Evolutionary conservation across 192 early-diverging fungal genomes (phyloP), one percentile per base, ranked within the genome.

Genomic region (Coemansia guatemalensis): DNA sequence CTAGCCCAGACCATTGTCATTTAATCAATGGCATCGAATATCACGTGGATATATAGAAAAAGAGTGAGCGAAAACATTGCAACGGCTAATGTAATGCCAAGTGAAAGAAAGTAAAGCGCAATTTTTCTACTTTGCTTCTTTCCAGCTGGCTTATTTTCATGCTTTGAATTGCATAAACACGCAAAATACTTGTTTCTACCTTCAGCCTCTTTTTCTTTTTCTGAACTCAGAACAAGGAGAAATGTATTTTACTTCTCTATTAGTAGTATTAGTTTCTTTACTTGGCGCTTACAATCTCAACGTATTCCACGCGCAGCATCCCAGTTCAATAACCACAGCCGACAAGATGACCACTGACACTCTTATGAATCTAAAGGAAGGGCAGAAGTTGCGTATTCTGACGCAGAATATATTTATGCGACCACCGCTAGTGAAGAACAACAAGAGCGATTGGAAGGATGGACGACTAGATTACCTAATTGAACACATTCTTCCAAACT

Each of bases 401-500:
- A 86, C 88, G 53, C 82, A 85, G 47, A 91, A 90, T 77, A 82
- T 91, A 61, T 89, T 88, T 59, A 86, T 90, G 84, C 79, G 89
- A 14, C 86, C 88, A 26, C 89, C 89, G 8, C 77, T 85, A 17
- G 77, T 91, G n/a, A 83, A 85, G 52, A 90, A 85, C 65, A 87
- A 91, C 73, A 73, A 76, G 58, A 85, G 83, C 23, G 93, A 95
- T 78, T 88, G 88, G 84, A 95, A 95, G 65, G 86, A 90, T 55
- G 83, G 68, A n/a, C 85, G 93, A 21, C 73, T 93, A 56, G 86
- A 74, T 49, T 87, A 86, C 50, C 84, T 93, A 61, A 85, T 90
- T 33, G 74, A 85, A 26, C 64, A 83, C 54, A 70, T 91, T 22
- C 75, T 93, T 33, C 84, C 81, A n/a, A 62, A 85, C n/a, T 90